Conservation (phyloP, 805 yeast genomes). For the Saturnispora gosingensis region DNA sequence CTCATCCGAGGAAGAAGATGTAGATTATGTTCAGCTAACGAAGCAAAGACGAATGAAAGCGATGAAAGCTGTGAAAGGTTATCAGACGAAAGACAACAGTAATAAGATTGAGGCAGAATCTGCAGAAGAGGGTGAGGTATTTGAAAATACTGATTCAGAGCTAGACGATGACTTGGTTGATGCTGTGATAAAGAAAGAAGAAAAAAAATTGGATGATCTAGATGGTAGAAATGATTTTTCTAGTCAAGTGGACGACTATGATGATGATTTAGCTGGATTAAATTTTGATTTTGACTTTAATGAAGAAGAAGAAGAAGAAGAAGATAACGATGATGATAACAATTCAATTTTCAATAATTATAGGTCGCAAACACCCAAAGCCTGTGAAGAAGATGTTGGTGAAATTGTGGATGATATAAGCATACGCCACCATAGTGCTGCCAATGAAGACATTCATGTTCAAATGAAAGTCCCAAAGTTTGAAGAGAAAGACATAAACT, state of each 20-base stretch:
- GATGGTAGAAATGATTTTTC: slow-evolving; percentile 22
- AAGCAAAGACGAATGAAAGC: slow-evolving; percentile 55
- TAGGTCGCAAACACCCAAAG: slow-evolving; percentile 6
- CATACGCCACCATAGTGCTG: slow-evolving; percentile 12
- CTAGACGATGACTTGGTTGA: slow-evolving; percentile 34
- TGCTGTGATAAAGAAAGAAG: slow-evolving; percentile 34
- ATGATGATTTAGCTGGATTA: slow-evolving; percentile 19
- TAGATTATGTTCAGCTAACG: slow-evolving; percentile 64
- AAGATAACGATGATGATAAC: slow-evolving; percentile 10
- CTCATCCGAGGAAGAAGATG: slow-evolving; percentile 51
- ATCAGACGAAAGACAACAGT: slow-evolving; percentile 12
- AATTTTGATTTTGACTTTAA: slow-evolving; percentile 15
- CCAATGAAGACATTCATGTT: slow-evolving; percentile 16
- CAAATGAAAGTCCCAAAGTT: slow-evolving; percentile 42
- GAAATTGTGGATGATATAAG: slow-evolving; percentile 35
- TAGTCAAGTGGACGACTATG: slow-evolving; percentile 12
- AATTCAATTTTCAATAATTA: slow-evolving; percentile 15
- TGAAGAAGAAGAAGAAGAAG: slow-evolving; percentile 28
- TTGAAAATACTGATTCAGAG: slow-evolving; percentile 30
- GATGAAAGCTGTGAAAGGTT: slow-evolving; percentile 35
- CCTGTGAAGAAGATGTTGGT: slow-evolving; percentile 60
- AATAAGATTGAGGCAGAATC: not conserved
- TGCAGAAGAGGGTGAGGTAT: slow-evolving; percentile 16
- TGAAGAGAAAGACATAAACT: slow-evolving; percentile 34
- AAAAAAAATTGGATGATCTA: slow-evolving; percentile 23